Evolutionary conservation across 495 filamentous ascomycete species (phyloP).

Genomic region (Glarea lozoyensis): DNA sequence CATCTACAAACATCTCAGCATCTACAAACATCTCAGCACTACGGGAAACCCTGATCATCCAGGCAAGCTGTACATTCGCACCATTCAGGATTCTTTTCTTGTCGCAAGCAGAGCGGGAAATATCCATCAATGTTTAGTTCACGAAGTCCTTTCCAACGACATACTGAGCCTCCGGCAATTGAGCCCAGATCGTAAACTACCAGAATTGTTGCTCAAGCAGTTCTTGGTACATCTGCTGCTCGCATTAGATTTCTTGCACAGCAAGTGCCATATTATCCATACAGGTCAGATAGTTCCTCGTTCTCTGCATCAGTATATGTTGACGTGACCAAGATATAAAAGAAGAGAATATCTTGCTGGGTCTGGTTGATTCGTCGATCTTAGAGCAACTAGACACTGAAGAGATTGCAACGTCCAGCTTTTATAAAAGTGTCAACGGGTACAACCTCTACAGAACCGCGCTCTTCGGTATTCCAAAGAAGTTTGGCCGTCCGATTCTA

Average conservation of each 20-base stretch:
- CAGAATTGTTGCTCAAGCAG: slow-evolving; percentile 11
- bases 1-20: too few species aligned
- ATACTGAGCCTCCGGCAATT: slow-evolving; percentile 7
- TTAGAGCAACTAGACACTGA: slow-evolving; percentile 5
- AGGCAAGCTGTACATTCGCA: slow-evolving; percentile 8
- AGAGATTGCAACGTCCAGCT: slow-evolving; percentile 4
- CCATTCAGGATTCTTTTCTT: slow-evolving; percentile 12
- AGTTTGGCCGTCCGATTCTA: slow-evolving; percentile 7
- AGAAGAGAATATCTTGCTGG: slow-evolving; percentile 12
- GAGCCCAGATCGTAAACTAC: slow-evolving; percentile 8
- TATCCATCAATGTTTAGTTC: slow-evolving; percentile 12
- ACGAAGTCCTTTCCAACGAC: slow-evolving; percentile 11
- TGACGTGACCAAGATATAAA: slow-evolving; percentile 10
- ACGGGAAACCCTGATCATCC: slow-evolving; percentile 7
- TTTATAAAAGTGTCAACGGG: slow-evolving; percentile 10
- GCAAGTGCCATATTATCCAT: slow-evolving; percentile 16
- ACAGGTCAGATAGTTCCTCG: slow-evolving; percentile 15
- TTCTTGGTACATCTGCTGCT: slow-evolving; percentile 13
- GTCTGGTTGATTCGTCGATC: slow-evolving; percentile 7
- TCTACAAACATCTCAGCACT: slow-evolving; percentile 12
- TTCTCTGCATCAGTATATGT: slow-evolving; percentile 3
- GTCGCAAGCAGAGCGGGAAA: slow-evolving; percentile 11
- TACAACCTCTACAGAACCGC: slow-evolving; percentile 9
- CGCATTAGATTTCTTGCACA: slow-evolving; percentile 19
- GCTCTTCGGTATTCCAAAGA: slow-evolving; percentile 7